Percentiles rank a stretch among this genome's conserved stretches.
Evolutionary conservation across 331 rosid species (phyloP).

Genomic region (Pyracantha coccinea): DNA sequence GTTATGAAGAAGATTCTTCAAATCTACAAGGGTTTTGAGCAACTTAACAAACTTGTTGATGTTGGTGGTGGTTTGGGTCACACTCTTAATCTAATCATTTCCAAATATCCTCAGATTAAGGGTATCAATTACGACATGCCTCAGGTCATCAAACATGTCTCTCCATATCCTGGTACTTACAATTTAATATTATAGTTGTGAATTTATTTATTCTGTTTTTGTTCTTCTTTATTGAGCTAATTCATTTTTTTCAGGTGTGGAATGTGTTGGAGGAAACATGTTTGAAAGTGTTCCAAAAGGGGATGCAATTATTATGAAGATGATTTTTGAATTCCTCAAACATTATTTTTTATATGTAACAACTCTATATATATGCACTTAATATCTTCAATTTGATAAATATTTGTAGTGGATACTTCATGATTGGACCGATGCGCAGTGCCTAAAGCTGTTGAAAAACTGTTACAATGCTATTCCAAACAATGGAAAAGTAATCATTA

Average conservation of each 20-base stretch:
- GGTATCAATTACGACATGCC: conserved; percentile 29
- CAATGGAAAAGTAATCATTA: conserved; percentile 39
- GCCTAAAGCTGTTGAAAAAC: conserved; percentile 50
- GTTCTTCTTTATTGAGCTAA: background rate
- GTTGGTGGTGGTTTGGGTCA: conserved; percentile 27
- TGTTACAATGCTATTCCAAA: conserved; percentile 37
- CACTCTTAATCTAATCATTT: conserved; percentile 10
- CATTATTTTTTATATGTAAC: background rate
- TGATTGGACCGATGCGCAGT: conserved; percentile 46
- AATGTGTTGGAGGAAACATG: conserved; percentile 8
- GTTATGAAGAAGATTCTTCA: conserved; percentile 15
- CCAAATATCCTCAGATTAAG: conserved; percentile 20
- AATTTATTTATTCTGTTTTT: background rate
- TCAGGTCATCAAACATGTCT: conserved; percentile 18
- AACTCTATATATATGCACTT: background rate
- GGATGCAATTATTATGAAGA: conserved; percentile 6
- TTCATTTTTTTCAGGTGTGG: background rate
- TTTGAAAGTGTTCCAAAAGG: background rate
- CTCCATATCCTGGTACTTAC: conserved; percentile 6
- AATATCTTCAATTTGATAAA: background rate
- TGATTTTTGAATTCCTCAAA: background rate
- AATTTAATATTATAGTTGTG: too few relatives aligned
- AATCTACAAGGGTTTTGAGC: conserved; percentile 18
- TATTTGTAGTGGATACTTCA: conserved; percentile 15
- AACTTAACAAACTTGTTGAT: conserved; percentile 12